Base-by-base conservation (phyloP, 1,284 basidiomycete genomes). In the Trichosporon faecale region DNA sequence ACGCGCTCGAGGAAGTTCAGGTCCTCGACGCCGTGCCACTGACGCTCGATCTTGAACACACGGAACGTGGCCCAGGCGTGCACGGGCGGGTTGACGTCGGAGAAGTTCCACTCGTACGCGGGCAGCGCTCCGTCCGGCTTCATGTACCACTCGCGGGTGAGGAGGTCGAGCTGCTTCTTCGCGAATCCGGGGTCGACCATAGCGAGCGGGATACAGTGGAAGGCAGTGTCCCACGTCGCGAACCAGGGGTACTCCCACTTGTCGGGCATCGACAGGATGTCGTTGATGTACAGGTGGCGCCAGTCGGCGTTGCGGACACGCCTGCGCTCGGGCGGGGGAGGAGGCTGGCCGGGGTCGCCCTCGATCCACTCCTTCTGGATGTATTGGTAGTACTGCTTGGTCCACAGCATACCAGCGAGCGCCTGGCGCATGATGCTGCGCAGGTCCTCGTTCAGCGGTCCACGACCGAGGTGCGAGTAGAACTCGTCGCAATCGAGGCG, bases 221-320 rank as follows among this genome's bases (percentile, higher is more conserved):
- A 99, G 6, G 96, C 96, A 2, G 93, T 95, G 83, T 98, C 95
- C 95, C 95, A 88, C 73, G 93, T 75, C 87, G 94, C 93, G 77
- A 94, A 96, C 87, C 95, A 96, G 0, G 94, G 94, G 78, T 96
- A 97, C 84, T 99, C 96, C 96, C 96, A 98, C 90, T 98, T 98
- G 85, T 98, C 96, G 9, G 96, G 96, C 96, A 99, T 98, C 9
- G 95, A 97, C 61, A 99, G 87, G 74, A 99, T 90, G 82, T 99
- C 96, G 71, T 93, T 93, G 73, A 95, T 91, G 82, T 98, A 90
- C 85, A 99, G 87, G 84, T 99, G 96, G 73, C 89, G 90, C 95
- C 95, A 98, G 76, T 94, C 92, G 90, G 86, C 87, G 84, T 98
- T 99, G 72, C 95, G 87, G 70, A 96, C 86, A 76, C 86, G 86